Evolutionary conservation across 805 yeast genomes (phyloP).

Genomic region (Candida glaebosa): DNA sequence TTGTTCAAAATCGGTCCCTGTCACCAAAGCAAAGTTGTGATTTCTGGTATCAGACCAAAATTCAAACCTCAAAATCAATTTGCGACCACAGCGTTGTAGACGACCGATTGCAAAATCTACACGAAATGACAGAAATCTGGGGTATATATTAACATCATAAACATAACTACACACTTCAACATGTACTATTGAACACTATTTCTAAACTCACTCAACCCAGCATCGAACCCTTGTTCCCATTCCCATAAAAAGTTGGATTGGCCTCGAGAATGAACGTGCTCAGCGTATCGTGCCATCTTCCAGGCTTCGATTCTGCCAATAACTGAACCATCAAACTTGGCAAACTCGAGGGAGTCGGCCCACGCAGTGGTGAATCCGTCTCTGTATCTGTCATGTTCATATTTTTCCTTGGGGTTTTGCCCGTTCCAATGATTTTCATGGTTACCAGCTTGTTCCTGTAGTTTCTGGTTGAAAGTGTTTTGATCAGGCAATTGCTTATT

Average conservation of each 20-base stretch:
- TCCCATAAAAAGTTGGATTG: slow-evolving; percentile 68
- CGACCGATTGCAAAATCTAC: no score
- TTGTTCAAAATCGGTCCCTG: no score
- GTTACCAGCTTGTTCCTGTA: slow-evolving; percentile 29
- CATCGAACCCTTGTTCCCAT: slow-evolving; percentile 81
- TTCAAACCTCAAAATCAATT: no score
- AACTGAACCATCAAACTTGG: slow-evolving; percentile 61
- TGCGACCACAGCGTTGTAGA: no score
- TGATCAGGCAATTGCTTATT: slow-evolving; percentile 36
- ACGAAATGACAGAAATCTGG: no score
- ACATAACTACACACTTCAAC: no score
- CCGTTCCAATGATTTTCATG: slow-evolving; percentile 71
- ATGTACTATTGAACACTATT: no score
- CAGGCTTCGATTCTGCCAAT: slow-evolving; percentile 75
- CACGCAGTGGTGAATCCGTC: slow-evolving; percentile 79
- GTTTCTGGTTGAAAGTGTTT: slow-evolving; percentile 36
- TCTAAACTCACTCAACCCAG: slow-evolving; percentile 50
- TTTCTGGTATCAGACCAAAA: no score
- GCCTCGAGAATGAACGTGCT: slow-evolving; percentile 60
- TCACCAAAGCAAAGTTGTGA: no score
- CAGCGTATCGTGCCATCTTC: slow-evolving; percentile 57
- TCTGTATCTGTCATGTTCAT: slow-evolving; percentile 77
- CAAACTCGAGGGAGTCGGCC: slow-evolving; percentile 68
- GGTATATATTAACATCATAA: no score
- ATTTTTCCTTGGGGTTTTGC: slow-evolving; percentile 53